These are phyloP conservation scores for Lactarius vividus DNA, from an alignment of 768 basidiomycete genomes.

Conservation along the genomic window DNA sequence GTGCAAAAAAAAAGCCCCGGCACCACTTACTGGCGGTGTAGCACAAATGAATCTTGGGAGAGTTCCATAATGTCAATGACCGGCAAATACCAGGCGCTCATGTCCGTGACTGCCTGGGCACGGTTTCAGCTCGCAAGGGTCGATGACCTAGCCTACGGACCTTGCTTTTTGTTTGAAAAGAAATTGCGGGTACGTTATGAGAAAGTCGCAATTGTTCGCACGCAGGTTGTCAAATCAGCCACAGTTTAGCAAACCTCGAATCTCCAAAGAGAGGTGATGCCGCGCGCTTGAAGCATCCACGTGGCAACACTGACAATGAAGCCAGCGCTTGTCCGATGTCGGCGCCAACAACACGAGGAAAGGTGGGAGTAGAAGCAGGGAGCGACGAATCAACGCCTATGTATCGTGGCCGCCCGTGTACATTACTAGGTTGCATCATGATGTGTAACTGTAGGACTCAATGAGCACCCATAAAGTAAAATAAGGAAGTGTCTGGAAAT, in stretches of 20 bases:
- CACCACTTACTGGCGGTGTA: constrained; percentile 3
- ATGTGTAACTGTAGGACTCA: background rate
- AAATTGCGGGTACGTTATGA: background rate
- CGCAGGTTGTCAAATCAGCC: background rate
- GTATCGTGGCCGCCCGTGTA: background rate
- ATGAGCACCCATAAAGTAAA: background rate
- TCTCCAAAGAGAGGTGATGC: background rate
- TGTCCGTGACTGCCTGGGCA: background rate
- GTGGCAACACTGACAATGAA: background rate
- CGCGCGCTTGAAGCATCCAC: background rate
- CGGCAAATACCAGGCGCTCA: constrained; percentile 12
- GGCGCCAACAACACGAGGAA: background rate
- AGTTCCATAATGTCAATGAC: constrained; percentile 1
- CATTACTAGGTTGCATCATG: background rate
- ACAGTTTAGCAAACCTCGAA: background rate
- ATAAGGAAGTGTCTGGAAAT: background rate
- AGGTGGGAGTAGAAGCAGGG: background rate
- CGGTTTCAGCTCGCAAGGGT: background rate
- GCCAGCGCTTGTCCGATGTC: background rate
- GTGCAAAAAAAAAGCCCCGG: background rate
- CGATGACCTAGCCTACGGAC: background rate
- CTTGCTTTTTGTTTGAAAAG: background rate
- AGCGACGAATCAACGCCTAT: background rate
- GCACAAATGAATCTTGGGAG: background rate
- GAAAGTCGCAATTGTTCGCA: background rate